A percentile compares a stretch with the other conserved stretches of the same genome.
Evolutionary conservation across 225 moss, liverwort and hornwort species (phyloP).

Genomic region (Straminergon stramineum): DNA sequence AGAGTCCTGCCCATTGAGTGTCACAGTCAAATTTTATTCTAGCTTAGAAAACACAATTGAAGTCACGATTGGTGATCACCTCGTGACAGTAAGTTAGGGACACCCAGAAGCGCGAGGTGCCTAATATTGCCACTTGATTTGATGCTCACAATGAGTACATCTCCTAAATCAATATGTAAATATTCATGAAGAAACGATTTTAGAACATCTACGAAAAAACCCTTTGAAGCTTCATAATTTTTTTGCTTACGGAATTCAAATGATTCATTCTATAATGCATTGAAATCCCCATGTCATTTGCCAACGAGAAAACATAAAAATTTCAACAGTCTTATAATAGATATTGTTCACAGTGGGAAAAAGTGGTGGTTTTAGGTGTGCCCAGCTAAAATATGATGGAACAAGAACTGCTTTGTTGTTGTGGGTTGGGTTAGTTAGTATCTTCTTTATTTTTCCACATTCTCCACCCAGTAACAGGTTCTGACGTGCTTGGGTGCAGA

Average conservation of each 20-base stretch:
- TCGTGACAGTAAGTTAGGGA: not conserved
- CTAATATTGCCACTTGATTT: not conserved
- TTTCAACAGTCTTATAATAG: not conserved
- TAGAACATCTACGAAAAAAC: not conserved
- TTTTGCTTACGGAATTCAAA: not conserved
- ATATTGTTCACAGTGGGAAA: not conserved
- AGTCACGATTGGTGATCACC: not conserved
- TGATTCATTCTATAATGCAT: not conserved
- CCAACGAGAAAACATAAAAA: not conserved
- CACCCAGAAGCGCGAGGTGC: not conserved
- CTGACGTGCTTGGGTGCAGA: constrained; percentile 17
- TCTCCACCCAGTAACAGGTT: not conserved
- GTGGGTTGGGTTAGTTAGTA: not conserved
- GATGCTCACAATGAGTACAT: not conserved
- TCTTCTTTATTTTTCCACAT: not conserved
- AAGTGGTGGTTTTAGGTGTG: not conserved
- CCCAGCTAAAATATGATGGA: not conserved
- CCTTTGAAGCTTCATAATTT: not conserved
- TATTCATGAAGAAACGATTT: not conserved
- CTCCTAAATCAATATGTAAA: not conserved
- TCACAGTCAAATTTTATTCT: not conserved
- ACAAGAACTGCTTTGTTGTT: not conserved
- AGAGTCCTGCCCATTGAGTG: not conserved
- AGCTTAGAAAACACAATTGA: not conserved
- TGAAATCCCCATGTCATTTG: not conserved